Conservation (phyloP, 768 basidiomycete genomes). For the Rhizopogon rudus region DNA sequence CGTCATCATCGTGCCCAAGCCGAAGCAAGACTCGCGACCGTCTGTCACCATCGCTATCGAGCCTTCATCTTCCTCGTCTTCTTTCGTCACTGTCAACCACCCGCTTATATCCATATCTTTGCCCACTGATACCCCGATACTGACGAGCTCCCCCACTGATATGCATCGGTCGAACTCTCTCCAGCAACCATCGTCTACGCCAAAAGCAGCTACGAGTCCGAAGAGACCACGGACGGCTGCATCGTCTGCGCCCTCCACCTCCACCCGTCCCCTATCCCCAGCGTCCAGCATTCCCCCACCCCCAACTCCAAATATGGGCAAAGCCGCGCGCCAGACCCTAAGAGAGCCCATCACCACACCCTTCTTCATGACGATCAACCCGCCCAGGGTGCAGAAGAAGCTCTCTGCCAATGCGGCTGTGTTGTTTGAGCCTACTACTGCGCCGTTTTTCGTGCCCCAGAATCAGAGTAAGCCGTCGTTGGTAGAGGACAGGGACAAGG, state of each 20-base stretch:
- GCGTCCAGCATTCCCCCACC: too few species aligned
- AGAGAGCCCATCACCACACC: neutral
- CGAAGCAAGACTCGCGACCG: neutral
- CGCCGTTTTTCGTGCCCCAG: neutral
- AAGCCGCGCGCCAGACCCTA: too few species aligned
- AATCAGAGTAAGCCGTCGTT: neutral
- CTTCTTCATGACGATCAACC: neutral
- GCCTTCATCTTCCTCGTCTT: neutral
- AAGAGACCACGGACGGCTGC: neutral
- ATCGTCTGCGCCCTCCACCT: too few species aligned
- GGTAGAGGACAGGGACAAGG: neutral
- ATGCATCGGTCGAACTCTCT: neutral
- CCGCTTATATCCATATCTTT: neutral
- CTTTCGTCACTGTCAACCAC: slow-evolving; percentile 15
- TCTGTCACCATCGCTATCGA: neutral
- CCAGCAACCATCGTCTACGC: neutral
- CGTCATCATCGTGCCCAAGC: too few species aligned
- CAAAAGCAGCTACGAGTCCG: neutral
- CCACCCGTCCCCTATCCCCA: neutral
- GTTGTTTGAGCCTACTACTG: neutral
- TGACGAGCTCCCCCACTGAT: neutral
- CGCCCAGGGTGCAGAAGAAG: neutral
- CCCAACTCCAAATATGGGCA: too few species aligned
- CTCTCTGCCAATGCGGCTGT: slow-evolving; percentile 1
- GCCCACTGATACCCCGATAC: neutral